Conservation (phyloP, 2,329 filamentous ascomycete species). For the Bipolaris oryzae region DNA sequence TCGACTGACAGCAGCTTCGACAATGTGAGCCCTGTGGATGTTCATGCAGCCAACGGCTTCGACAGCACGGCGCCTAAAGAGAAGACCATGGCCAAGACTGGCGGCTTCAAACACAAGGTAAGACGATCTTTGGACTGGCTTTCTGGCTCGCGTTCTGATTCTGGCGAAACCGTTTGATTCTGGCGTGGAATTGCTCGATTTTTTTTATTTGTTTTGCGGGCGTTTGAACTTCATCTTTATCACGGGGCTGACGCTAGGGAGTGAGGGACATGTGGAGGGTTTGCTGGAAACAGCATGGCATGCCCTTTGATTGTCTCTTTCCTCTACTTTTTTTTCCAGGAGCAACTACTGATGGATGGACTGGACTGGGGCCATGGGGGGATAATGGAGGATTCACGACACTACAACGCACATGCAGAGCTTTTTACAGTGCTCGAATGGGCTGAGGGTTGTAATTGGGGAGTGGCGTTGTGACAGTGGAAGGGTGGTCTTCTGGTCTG, state of each 20-base stretch:
- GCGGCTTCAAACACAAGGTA: conserved; percentile 21
- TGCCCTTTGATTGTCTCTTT: neutral
- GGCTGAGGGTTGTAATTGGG: neutral
- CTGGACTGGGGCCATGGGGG: neutral
- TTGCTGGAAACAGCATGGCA: neutral
- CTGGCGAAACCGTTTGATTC: conserved; percentile 12
- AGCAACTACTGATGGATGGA: neutral
- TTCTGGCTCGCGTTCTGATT: conserved; percentile 12
- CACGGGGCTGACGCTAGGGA: conserved; percentile 11
- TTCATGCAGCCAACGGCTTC: neutral
- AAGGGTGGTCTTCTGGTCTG: neutral
- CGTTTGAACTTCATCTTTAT: conserved; percentile 1
- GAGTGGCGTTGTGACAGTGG: neutral
- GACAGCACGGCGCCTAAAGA: neutral
- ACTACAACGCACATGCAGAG: neutral
- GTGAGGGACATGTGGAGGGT: conserved; percentile 8
- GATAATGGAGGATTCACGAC: neutral
- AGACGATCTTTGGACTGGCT: conserved; percentile 24
- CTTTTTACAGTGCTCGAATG: neutral
- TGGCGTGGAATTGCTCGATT: neutral
- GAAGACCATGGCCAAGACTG: neutral
- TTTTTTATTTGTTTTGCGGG: neutral
- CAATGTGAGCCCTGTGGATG: conserved; percentile 3
- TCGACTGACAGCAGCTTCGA: conserved; percentile 24
- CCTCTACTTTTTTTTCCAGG: neutral